Evolutionary conservation across 2,329 filamentous ascomycete genomes (phyloP).

Genomic region (Cordyceps pruinosa): DNA sequence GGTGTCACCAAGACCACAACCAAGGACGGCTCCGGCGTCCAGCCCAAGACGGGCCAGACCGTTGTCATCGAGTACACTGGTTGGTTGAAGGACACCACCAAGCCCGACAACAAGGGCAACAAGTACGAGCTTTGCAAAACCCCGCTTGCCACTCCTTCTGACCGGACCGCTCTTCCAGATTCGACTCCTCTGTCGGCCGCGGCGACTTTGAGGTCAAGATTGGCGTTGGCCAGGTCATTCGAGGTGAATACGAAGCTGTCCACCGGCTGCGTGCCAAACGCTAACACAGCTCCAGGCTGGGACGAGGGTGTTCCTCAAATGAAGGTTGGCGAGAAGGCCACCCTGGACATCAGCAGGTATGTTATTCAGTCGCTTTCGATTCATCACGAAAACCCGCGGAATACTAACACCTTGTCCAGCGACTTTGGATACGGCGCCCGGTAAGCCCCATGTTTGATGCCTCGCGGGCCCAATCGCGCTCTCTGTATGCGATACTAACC

Average conservation of each 20-base stretch:
- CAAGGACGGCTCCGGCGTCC: slow-evolving; percentile 53
- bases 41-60: slow-evolving; percentile 58
- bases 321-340: slow-evolving; percentile 86
- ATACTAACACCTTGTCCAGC: slow-evolving; percentile 30
- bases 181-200: slow-evolving; percentile 77
- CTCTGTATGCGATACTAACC: slow-evolving; percentile 8
- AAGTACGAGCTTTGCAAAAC: slow-evolving; percentile 48
- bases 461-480: not conserved
- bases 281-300: slow-evolving; percentile 51
- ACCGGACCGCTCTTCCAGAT: slow-evolving; percentile 46
- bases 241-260: slow-evolving; percentile 48
- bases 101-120: slow-evolving; percentile 58
- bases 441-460: slow-evolving; percentile 34
- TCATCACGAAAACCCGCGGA: not conserved
- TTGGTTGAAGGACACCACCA: slow-evolving; percentile 63
- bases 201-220: slow-evolving; percentile 72
- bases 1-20: slow-evolving; percentile 64
- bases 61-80: slow-evolving; percentile 91
- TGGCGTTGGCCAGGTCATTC: slow-evolving; percentile 78
- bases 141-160: slow-evolving; percentile 3
- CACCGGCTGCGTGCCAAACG: slow-evolving; percentile 2
- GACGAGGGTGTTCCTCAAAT: slow-evolving; percentile 80
- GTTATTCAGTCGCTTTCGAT: slow-evolving; percentile 17
- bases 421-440: slow-evolving; percentile 58
- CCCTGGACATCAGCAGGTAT: slow-evolving; percentile 72